Base-by-base conservation (phyloP, 805 yeast species). In the Myxozyma udenii region DNA sequence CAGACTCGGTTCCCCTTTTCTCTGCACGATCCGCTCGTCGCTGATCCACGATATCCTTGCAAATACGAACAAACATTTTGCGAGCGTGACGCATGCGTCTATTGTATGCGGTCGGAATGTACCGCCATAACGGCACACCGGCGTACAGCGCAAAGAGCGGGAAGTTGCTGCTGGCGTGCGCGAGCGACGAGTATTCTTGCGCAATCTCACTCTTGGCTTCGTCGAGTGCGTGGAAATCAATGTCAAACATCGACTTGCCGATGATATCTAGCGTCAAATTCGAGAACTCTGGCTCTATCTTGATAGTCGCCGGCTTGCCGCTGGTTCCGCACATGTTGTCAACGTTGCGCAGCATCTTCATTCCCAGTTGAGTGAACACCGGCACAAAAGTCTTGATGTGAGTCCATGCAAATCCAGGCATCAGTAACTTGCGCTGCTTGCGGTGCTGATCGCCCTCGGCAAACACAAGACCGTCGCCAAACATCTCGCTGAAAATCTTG, bases 201-300 rank as follows among this genome's bases (percentile, higher is more conserved):
- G 40, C 53, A n/a, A 55, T 40, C n/a, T 36, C 51, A 33, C 28
- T 38, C 11, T 48, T 19, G n/a, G 32, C 44, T 16, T 51, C 49
- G n/a, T 37, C 50, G 18, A 55, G 19, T 7, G 59, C 45, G 30
- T 39, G 25, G 40, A 55, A 48, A 18, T 41, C 44, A 14, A 48
- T 41, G 7, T 53, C 56, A 24, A 55, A 51, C 11, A 48, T 23
- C 7, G 59, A 50, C 28, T 30, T 33, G 25, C 51, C 53, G 26
- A 55, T 55, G 19, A 43, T 38, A 24, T 55, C 59, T 14, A 55
- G 51, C 28, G 59, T 51, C 24, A 51, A 32, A 12, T 53, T 42
- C 11, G 53, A 35, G n/a, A 51, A 51, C 4, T 35, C 24, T 19
- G 47, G 23, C 7, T 41, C 51, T 4, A 38, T 30, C 6, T 41